These are phyloP conservation scores for Boletus barrowsii DNA, from an alignment of 768 basidiomycete genomes.

Conservation along the genomic window DNA sequence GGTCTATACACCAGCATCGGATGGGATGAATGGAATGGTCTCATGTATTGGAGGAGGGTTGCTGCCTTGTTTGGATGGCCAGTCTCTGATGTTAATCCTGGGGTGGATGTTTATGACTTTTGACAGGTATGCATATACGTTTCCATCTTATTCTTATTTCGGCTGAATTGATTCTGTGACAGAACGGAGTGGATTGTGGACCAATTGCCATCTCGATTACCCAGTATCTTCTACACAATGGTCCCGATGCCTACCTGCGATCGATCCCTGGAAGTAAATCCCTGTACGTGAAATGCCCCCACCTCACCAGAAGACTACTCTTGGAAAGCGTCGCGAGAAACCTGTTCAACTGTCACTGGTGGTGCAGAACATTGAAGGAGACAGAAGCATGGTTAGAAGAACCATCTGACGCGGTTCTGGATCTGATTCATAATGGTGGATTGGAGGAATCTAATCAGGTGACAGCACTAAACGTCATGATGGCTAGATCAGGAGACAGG, in stretches of 20 bases:
- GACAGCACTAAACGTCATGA: background rate
- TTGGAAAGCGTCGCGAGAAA: background rate
- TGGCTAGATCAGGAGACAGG: conserved; percentile 4
- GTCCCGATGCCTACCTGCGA: background rate
- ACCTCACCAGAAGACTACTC: background rate
- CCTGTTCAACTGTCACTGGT: background rate
- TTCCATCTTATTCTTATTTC: too few species aligned
- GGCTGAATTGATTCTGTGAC: too few species aligned
- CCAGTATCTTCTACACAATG: background rate
- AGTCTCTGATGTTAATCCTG: too few species aligned
- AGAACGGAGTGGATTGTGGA: conserved; percentile 8
- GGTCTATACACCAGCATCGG: background rate
- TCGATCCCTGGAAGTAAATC: background rate
- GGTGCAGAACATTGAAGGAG: background rate
- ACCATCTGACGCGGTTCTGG: background rate
- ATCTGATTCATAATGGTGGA: background rate
- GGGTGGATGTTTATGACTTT: too few species aligned
- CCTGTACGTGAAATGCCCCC: background rate
- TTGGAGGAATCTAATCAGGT: background rate
- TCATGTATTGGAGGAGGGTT: background rate
- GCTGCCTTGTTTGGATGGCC: too few species aligned
- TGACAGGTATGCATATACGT: too few species aligned
- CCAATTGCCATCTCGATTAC: background rate
- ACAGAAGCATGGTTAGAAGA: background rate
- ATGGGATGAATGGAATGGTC: conserved; percentile 2